Conservation (phyloP, 108 stramenopile species). For the Chaetoceros muelleri region DNA sequence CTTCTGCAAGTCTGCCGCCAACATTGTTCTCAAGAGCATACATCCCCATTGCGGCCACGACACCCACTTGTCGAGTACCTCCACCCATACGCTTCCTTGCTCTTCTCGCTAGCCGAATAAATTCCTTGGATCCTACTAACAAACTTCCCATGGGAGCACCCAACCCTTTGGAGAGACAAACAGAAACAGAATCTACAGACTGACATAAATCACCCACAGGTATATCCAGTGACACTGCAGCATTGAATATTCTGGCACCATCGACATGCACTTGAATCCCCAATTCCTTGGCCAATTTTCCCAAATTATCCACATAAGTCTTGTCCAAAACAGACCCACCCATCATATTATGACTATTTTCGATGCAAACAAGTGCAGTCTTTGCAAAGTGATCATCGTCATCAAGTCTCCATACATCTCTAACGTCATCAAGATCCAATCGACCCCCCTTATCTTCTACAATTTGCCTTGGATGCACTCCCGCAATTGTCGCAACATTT, state of each 20-base stretch:
- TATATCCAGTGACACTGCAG: constrained; percentile 56
- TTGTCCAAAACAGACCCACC: constrained; percentile 85
- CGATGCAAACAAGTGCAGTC: constrained; percentile 79
- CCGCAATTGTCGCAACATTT: constrained; percentile 49
- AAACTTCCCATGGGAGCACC: constrained; percentile 93
- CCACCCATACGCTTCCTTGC: constrained; percentile 93
- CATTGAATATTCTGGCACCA: constrained; percentile 94
- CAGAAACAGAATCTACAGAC: constrained; percentile 76
- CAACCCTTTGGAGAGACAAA: constrained; percentile 95
- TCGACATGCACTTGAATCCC: constrained; percentile 74
- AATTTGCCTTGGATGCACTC: constrained; percentile 67
- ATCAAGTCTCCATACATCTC: constrained; percentile 54
- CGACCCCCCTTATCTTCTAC: constrained; percentile 37
- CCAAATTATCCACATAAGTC: constrained; percentile 70
- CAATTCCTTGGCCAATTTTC: constrained; percentile 43
- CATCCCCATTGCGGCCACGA: constrained; percentile 86
- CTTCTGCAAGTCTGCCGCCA: constrained; percentile 61
- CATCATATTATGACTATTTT: constrained; percentile 94
- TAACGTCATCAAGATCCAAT: constrained; percentile 44
- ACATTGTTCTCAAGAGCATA: constrained; percentile 78
- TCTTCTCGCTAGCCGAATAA: constrained; percentile 72
- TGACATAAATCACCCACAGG: constrained; percentile 34
- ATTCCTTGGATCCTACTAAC: constrained; percentile 68
- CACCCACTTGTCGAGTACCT: constrained; percentile 93
- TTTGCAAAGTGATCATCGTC: constrained; percentile 87